These are phyloP conservation scores for Juglanconis sp. DNA, from an alignment of 2,329 filamentous ascomycete genomes.

Conservation along the genomic window DNA sequence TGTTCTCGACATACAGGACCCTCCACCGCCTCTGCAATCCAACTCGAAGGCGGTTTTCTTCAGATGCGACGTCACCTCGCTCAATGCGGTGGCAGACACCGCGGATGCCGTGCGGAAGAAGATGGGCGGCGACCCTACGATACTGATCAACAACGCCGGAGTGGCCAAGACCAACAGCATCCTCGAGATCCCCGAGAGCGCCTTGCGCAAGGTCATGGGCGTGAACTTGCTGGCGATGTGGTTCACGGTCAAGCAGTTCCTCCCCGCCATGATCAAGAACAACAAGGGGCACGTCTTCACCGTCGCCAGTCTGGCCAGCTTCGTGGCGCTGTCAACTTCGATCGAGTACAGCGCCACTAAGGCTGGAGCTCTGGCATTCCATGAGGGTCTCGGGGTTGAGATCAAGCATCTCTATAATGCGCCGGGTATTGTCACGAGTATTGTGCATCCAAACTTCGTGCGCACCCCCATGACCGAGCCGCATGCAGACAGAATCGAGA, in stretches of 20 bases:
- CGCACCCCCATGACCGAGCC: conserved; percentile 43
- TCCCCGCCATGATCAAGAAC: conserved; percentile 50
- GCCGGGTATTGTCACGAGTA: conserved; percentile 49
- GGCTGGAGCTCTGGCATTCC: conserved; percentile 54
- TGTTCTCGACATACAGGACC: conserved; percentile 33
- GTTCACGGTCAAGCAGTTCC: conserved; percentile 53
- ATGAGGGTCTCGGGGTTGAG: conserved; percentile 50
- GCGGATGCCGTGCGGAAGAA: conserved; percentile 36
- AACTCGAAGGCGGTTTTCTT: conserved; percentile 30
- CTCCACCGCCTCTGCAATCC: conserved; percentile 21
- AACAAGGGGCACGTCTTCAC: conserved; percentile 63
- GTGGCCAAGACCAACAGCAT: conserved; percentile 49
- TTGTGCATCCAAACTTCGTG: conserved; percentile 45
- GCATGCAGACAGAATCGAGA: conserved; percentile 26
- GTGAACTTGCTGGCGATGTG: conserved; percentile 31
- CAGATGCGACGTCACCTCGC: conserved; percentile 46
- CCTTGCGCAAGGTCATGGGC: conserved; percentile 30
- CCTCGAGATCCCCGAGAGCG: conserved; percentile 43
- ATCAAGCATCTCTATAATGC: conserved; percentile 49
- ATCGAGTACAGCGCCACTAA: conserved; percentile 59
- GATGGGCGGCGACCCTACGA: conserved; percentile 42
- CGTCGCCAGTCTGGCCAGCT: conserved; percentile 53
- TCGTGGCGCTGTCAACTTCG: conserved; percentile 48
- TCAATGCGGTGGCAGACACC: conserved; percentile 41
- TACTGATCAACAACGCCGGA: conserved; percentile 60